Base-by-base conservation (phyloP, 495 filamentous ascomycete genomes). In the Talaromyces liani region DNA sequence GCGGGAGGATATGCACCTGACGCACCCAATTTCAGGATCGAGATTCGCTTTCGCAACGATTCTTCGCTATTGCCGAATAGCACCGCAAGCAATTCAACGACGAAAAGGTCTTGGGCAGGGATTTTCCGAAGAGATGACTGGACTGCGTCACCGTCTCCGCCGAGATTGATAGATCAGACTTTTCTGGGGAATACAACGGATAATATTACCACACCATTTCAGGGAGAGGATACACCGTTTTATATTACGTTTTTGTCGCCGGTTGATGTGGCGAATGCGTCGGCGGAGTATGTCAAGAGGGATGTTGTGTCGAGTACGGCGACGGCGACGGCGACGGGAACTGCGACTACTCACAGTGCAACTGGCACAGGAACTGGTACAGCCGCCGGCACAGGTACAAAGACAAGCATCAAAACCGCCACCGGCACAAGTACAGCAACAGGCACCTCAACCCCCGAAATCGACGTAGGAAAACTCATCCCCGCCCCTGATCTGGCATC, bases 141-240 rank as follows among this genome's bases (percentile, higher is more conserved):
- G 34, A 33, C 75, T 24, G 85, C 87, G 68, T 74, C 74, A 16
- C 90, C 92, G 0, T 71, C 78, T 3, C 81, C 89, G 2, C 91
- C 92, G 6, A 79, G 75, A 49, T 73, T 85, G 14, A 79, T 84
- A 16, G 91, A 97, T 22, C 86, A 90, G 64, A 76, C 72, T 18
- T 96, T 96, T 71, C 69, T 97, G 6, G 92, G 92, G 25, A 89
- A 92, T 65, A 92, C 90, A 10, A 93, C 91, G 14, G 94, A 98
- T 63, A 76, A 80, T 1, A 84, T 86, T 65, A 82, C 87, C 53
- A 81, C 80, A 1, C 81, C 78, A 3, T 81, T 79, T 65, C 75
- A 74, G 0, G 80, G 80, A 64, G 80, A 84, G 68, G 74, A 74
- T 55, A 82, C 82, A 0, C 82, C 82, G 1, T 83, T 85, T 68